Percentiles rank a stretch among this genome's conserved stretches.
These are phyloP conservation scores for Ampelocalamus luodianensis DNA, from an alignment of 176 grass and related monocot species.

Conservation along the genomic window DNA sequence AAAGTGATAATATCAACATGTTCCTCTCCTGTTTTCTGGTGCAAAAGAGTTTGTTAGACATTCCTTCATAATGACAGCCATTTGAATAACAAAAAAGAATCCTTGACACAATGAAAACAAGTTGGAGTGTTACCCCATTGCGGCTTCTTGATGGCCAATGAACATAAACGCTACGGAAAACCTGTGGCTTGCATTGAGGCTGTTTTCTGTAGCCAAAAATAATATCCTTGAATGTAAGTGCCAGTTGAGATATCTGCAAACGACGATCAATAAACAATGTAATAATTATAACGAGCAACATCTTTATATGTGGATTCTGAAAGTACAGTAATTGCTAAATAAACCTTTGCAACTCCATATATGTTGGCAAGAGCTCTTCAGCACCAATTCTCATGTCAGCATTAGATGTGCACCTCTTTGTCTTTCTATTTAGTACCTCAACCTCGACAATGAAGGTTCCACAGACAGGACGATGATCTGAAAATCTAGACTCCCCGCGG, in stretches of 20 bases:
- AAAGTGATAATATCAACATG: constrained; percentile 98
- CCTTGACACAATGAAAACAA: constrained; percentile 11
- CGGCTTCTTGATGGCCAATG: constrained; percentile 75
- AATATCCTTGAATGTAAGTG: constrained; percentile 90
- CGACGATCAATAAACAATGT: constrained; percentile 1
- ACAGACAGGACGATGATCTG: constrained; percentile 84
- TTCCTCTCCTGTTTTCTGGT: constrained; percentile 86
- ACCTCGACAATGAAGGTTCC: constrained; percentile 64
- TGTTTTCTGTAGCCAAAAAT: constrained; percentile 97
- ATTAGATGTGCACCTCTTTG: constrained; percentile 37
- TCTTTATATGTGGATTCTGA: not conserved
- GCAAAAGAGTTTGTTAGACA: constrained; percentile 25
- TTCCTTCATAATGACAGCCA: not conserved
- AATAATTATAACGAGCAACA: not conserved
- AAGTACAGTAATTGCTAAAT: not conserved
- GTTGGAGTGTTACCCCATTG: constrained; percentile 65
- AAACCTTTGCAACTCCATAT: no score
- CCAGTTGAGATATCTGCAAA: constrained; percentile 81
- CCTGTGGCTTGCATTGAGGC: constrained; percentile 93
- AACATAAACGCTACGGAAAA: constrained; percentile 92
- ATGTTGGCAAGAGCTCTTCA: constrained; percentile 54
- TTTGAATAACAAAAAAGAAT: constrained; percentile 25
- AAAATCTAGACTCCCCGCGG: constrained; percentile 73
- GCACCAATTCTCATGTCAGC: constrained; percentile 63
- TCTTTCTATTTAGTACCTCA: constrained; percentile 50